These are phyloP conservation scores for Effrenium voratum DNA, from an alignment of 73 alveolate genomes.

Conservation along the genomic window DNA sequence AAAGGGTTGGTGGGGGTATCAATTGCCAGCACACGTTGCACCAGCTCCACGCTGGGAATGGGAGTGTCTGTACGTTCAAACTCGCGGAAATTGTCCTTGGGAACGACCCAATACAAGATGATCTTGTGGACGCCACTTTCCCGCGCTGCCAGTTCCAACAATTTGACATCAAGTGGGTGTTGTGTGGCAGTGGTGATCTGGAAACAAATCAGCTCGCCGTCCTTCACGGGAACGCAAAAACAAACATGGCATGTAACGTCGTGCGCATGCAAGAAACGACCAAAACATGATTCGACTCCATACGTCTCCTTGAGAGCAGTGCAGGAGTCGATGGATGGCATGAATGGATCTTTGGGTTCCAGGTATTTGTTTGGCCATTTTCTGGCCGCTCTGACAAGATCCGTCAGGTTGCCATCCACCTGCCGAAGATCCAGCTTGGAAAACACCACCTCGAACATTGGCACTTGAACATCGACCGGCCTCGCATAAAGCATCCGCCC, in stretches of 20 bases:
- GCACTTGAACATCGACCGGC: background rate
- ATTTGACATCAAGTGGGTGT: background rate
- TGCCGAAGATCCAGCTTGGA: background rate
- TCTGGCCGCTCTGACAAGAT: background rate
- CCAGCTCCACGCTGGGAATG: no score
- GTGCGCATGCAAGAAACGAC: background rate
- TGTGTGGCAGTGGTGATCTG: background rate
- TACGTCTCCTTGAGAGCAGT: background rate
- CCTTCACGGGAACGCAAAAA: background rate
- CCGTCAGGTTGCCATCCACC: background rate
- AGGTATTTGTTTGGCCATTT: background rate
- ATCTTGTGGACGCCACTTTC: background rate
- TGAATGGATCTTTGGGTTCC: background rate
- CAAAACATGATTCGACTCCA: background rate
- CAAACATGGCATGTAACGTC: background rate
- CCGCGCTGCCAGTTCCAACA: background rate
- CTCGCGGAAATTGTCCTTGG: background rate
- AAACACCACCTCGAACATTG: background rate
- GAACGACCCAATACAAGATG: background rate
- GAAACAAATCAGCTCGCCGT: background rate
- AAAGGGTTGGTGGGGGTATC: no score
- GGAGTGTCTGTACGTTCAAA: background rate
- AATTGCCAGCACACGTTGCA: no score
- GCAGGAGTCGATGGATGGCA: background rate
- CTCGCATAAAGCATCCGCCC: background rate